Percentiles rank a stretch among this genome's conserved stretches.
Conservation (phyloP, 176 grass and related monocot genomes). For the Phoenix roebelenii region DNA sequence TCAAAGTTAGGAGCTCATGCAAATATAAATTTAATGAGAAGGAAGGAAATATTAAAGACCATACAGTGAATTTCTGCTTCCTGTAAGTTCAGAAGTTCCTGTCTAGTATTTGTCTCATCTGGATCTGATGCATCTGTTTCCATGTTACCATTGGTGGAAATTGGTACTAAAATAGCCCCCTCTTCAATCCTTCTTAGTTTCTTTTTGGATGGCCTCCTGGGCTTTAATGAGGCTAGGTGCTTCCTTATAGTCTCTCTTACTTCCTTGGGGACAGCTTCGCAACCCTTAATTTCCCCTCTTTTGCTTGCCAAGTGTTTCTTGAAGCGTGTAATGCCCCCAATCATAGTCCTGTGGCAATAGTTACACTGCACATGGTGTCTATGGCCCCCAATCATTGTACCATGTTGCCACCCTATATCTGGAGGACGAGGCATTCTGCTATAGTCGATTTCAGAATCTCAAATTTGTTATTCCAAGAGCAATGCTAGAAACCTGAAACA, state of each 20-base stretch:
- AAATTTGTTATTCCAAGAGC: not conserved
- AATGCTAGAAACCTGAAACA: no score
- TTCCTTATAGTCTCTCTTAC: conserved; percentile 20
- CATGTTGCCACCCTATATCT: conserved; percentile 27
- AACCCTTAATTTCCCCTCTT: conserved; percentile 24
- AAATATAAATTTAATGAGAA: not conserved
- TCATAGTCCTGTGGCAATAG: conserved; percentile 24
- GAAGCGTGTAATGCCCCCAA: conserved; percentile 25
- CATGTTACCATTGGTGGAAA: conserved; percentile 9
- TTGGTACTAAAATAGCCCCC: not conserved
- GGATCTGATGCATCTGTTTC: conserved; percentile 20
- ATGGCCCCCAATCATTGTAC: conserved; percentile 26
- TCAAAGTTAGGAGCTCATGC: not conserved
- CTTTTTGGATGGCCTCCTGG: conserved; percentile 15
- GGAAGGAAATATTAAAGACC: not conserved
- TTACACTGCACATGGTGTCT: conserved; percentile 26
- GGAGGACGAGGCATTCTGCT: conserved; percentile 18
- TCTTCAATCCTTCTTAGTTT: conserved; percentile 4
- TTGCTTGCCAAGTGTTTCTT: conserved; percentile 29
- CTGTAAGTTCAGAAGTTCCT: conserved; percentile 6
- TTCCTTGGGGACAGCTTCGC: conserved; percentile 23
- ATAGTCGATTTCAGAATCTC: not conserved
- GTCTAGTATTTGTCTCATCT: conserved; percentile 12
- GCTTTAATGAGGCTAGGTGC: conserved; percentile 15
- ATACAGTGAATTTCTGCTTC: conserved; percentile 15